Evolutionary conservation across 345 rosid species (phyloP).

Genomic region (Salix arbutifolia): DNA sequence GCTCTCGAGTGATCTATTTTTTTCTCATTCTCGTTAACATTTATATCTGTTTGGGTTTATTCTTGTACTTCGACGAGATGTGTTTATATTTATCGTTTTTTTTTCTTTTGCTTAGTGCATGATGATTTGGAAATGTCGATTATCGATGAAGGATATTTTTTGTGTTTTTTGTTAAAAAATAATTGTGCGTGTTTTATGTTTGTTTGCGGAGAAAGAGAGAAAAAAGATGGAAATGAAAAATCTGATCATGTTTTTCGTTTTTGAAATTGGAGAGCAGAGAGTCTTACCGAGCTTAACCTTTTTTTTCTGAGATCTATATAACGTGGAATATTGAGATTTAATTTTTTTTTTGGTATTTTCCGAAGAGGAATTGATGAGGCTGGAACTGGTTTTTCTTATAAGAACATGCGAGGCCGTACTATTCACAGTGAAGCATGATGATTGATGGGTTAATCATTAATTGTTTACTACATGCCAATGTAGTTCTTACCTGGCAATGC

Average conservation of each 20-base stretch:
- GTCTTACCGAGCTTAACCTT: not conserved
- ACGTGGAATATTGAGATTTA: not conserved
- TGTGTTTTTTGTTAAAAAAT: not conserved
- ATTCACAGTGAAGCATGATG: not conserved
- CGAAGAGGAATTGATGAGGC: not conserved
- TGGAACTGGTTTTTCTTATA: no score
- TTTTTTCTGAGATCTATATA: not conserved
- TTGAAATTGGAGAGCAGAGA: not conserved
- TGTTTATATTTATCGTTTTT: not conserved
- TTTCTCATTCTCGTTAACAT: not conserved
- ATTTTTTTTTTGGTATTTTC: no score
- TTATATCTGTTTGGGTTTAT: not conserved
- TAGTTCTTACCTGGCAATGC: not conserved
- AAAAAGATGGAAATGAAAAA: not conserved
- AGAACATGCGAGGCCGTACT: not conserved
- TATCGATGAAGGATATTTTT: not conserved
- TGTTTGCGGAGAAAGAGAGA: slow-evolving; percentile 6
- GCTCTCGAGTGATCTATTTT: slow-evolving; percentile 34
- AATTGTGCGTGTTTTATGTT: not conserved
- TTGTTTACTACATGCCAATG: not conserved
- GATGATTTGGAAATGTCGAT: slow-evolving; percentile 8
- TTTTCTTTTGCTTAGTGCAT: not conserved
- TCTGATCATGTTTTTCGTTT: not conserved
- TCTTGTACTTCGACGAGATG: not conserved
- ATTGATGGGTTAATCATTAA: not conserved